Evolutionary conservation across 179 eudicot species (phyloP).

Genomic region (Actinidia arguta): DNA sequence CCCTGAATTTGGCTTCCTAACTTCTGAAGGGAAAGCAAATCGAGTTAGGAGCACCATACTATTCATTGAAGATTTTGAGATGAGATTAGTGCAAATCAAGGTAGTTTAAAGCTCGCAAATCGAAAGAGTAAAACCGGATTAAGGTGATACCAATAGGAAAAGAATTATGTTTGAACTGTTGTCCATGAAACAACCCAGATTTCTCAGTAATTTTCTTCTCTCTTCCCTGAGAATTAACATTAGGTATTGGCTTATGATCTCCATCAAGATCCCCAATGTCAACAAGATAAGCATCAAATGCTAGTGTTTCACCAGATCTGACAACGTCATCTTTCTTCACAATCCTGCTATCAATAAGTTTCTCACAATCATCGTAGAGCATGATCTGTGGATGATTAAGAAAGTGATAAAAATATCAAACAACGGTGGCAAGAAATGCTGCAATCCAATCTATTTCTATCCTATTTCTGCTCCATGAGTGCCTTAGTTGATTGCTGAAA

Average conservation of each 20-base stretch:
- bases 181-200: conserved; percentile 29
- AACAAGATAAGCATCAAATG: conserved; percentile 68
- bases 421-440: background rate
- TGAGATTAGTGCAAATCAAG: background rate
- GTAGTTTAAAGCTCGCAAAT: background rate
- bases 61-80: conserved; percentile 6
- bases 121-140: background rate
- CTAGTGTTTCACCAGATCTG: conserved; percentile 61
- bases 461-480: background rate
- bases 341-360: conserved; percentile 45
- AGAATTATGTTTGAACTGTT: conserved; percentile 32
- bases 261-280: conserved; percentile 68
- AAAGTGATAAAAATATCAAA: background rate
- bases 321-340: conserved; percentile 62
- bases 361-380: conserved; percentile 78
- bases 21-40: conserved; percentile 29
- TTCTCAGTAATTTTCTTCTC: conserved; percentile 33
- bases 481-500: too few species aligned
- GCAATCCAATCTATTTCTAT: background rate
- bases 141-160: conserved; percentile 29
- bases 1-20: conserved; percentile 38
- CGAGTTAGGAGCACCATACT: background rate
- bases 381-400: conserved; percentile 43
- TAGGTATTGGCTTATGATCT: conserved; percentile 28
- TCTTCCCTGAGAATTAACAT: conserved; percentile 34